Evolutionary conservation across 2,329 filamentous ascomycete genomes (phyloP).

Genomic region (Botrytis porri): DNA sequence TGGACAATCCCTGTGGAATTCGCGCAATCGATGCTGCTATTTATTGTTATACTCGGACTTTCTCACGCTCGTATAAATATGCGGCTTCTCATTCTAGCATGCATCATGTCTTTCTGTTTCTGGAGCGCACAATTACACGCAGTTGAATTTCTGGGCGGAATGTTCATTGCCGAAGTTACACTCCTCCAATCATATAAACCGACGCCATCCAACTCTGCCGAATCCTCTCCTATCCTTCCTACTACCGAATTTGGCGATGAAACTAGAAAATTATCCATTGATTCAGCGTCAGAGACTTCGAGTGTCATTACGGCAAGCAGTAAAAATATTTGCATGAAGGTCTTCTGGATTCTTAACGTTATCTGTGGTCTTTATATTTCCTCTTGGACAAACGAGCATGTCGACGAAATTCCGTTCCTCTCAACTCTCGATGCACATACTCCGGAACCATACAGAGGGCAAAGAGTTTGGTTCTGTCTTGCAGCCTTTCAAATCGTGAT

Average conservation of each 20-base stretch:
- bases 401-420: slow-evolving; percentile 29
- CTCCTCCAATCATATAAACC: slow-evolving; percentile 38
- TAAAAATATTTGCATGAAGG: slow-evolving; percentile 20
- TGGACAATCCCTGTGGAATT: slow-evolving; percentile 39
- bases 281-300: slow-evolving; percentile 3
- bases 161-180: slow-evolving; percentile 46
- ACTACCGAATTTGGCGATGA: slow-evolving; percentile 29
- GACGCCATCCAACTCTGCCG: background rate
- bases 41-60: slow-evolving; percentile 32
- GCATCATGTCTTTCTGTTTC: slow-evolving; percentile 33
- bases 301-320: slow-evolving; percentile 15
- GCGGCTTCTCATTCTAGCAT: slow-evolving; percentile 29
- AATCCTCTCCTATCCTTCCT: slow-evolving; percentile 21
- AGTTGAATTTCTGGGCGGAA: slow-evolving; percentile 47
- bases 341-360: slow-evolving; percentile 34
- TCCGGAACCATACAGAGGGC: slow-evolving; percentile 32
- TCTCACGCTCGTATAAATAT: slow-evolving; percentile 30
- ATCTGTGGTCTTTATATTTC: slow-evolving; percentile 33
- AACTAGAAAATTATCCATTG: slow-evolving; percentile 23
- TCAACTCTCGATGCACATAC: slow-evolving; percentile 30
- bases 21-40: slow-evolving; percentile 36
- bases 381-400: slow-evolving; percentile 35
- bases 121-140: slow-evolving; percentile 30
- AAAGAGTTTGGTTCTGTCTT: slow-evolving; percentile 35
- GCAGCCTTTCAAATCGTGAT: slow-evolving; percentile 35